A percentile compares a stretch with the other conserved stretches of the same genome.
These are phyloP conservation scores for Saxophila tyrrhenica DNA, from an alignment of 495 filamentous ascomycete genomes.

Conservation along the genomic window DNA sequence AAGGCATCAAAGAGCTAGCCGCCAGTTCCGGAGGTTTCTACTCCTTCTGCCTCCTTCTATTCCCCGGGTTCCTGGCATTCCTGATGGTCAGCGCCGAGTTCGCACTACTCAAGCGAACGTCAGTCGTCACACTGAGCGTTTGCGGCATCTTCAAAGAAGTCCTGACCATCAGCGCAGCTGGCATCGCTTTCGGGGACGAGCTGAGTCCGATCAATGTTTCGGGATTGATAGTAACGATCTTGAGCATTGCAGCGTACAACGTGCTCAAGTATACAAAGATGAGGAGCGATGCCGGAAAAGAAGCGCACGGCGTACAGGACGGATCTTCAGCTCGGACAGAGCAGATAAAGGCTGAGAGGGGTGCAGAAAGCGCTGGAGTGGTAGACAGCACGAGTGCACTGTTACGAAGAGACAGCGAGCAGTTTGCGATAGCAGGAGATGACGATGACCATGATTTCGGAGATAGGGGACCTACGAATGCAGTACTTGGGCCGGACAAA, in stretches of 20 bases:
- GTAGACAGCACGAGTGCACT: constrained; percentile 3
- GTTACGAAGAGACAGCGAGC: constrained; percentile 1
- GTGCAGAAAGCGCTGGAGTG: not conserved
- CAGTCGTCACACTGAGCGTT: constrained; percentile 90
- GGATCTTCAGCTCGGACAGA: too few species aligned
- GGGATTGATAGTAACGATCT: constrained; percentile 79
- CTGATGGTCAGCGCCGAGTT: constrained; percentile 96
- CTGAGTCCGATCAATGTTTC: constrained; percentile 82
- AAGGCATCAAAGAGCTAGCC: constrained; percentile 50
- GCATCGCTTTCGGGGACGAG: constrained; percentile 76
- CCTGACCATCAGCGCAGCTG: constrained; percentile 84
- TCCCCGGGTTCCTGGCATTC: constrained; percentile 86
- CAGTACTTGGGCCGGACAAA: not conserved
- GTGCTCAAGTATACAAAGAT: constrained; percentile 89
- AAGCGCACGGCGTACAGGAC: too few species aligned
- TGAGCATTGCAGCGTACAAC: constrained; percentile 80
- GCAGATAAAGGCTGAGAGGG: not conserved
- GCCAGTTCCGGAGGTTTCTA: constrained; percentile 51
- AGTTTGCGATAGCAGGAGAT: not conserved
- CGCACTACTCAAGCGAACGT: constrained; percentile 85
- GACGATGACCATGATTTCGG: not conserved
- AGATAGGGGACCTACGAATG: not conserved
- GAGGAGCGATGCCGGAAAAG: constrained; percentile 40
- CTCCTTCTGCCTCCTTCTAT: constrained; percentile 57
- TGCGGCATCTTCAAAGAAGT: constrained; percentile 99